Percentiles rank a stretch among this genome's conserved stretches.
These are phyloP conservation scores for Brassica balearica DNA, from an alignment of 441 rosid genomes.

Conservation along the genomic window DNA sequence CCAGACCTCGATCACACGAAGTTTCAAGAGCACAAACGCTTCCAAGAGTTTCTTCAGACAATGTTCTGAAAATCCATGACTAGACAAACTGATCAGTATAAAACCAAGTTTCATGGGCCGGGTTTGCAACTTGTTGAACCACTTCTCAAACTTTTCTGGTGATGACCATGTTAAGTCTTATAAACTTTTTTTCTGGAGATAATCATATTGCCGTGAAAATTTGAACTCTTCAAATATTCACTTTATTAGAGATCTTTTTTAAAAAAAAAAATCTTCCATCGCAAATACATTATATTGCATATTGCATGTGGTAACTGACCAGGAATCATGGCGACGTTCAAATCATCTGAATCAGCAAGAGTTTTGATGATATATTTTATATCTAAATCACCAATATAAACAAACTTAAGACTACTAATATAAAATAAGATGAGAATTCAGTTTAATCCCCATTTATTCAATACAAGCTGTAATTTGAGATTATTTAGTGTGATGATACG, in stretches of 20 bases:
- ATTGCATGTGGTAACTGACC: neutral
- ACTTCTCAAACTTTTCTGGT: neutral
- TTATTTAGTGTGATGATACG: too few relatives aligned
- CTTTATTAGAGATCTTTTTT: neutral
- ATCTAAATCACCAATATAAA: neutral
- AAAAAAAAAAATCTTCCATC: neutral
- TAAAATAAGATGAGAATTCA: neutral
- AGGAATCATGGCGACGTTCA: neutral
- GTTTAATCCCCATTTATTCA: too few relatives aligned
- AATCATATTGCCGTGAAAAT: neutral
- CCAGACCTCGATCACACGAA: neutral
- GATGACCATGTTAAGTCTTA: neutral
- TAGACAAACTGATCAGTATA: neutral
- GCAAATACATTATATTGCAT: neutral
- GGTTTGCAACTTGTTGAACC: neutral
- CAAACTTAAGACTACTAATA: constrained; percentile 16
- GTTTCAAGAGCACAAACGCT: neutral
- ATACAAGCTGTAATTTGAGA: too few relatives aligned
- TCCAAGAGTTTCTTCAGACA: neutral
- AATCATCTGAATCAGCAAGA: neutral
- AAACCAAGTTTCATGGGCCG: neutral
- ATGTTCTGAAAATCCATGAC: neutral
- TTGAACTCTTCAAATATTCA: neutral
- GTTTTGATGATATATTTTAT: neutral
- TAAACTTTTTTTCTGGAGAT: neutral